Evolutionary conservation across 2,329 filamentous ascomycete species (phyloP).

Genomic region (Lanzia echinophila): DNA sequence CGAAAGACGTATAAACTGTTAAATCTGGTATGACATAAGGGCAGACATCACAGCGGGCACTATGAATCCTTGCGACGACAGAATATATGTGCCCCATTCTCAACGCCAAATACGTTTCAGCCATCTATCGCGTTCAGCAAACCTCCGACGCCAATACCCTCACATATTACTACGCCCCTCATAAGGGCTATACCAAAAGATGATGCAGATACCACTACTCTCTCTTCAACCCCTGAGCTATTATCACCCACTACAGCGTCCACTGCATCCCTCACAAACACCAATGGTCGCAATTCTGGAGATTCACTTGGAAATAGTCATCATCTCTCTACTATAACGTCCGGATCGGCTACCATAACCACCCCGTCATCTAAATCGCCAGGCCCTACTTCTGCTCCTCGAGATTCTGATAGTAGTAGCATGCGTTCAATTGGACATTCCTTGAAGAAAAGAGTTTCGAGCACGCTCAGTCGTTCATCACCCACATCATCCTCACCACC

Average conservation of each 20-base stretch:
- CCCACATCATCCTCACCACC: constrained; percentile 12
- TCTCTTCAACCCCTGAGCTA: constrained; percentile 25
- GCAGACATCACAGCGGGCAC: constrained; percentile 91
- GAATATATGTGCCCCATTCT: constrained; percentile 69
- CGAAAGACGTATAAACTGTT: constrained; percentile 88
- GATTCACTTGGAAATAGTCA: constrained; percentile 10
- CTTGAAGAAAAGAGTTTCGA: constrained; percentile 39
- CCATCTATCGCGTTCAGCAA: constrained; percentile 59
- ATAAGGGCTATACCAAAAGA: constrained; percentile 30
- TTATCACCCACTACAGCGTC: constrained; percentile 25
- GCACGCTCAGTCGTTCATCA: constrained; percentile 12
- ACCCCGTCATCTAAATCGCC: constrained; percentile 13
- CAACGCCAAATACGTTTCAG: constrained; percentile 74
- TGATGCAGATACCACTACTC: constrained; percentile 18
- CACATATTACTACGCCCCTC: constrained; percentile 24
- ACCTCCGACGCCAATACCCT: constrained; percentile 20
- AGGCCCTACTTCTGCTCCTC: constrained; percentile 21
- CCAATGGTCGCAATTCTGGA: constrained; percentile 13
- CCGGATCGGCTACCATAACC: constrained; percentile 14
- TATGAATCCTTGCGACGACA: constrained; percentile 95
- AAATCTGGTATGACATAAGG: constrained; percentile 87
- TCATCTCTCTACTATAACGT: constrained; percentile 7
- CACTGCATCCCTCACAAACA: constrained; percentile 21
- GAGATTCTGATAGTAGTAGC: constrained; percentile 44
- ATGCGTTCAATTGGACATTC: constrained; percentile 51